Evolutionary conservation across 148 eudicot genomes (phyloP).

Genomic region (Polygonum aviculare): DNA sequence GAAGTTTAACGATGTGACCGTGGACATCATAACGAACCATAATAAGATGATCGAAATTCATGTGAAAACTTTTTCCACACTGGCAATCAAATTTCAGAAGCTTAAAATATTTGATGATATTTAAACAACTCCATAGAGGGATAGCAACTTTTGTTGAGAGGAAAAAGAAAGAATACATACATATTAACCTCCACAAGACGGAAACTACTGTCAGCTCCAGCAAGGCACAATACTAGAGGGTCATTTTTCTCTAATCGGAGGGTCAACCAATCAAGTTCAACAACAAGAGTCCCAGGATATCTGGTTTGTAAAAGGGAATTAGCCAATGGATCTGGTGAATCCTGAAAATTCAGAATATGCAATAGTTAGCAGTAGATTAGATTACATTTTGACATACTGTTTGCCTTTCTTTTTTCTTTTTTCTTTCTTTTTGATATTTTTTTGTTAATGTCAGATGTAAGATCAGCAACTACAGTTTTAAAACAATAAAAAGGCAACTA

Average conservation of each 20-base stretch:
- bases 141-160: background rate
- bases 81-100: background rate
- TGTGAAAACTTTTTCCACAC: background rate
- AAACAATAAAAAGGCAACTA: background rate
- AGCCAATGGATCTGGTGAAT: slow-evolving; percentile 86
- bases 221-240: slow-evolving; percentile 85
- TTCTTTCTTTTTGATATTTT: no score
- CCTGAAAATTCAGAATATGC: slow-evolving; percentile 43
- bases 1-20: background rate
- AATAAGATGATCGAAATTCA: background rate
- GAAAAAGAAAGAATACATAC: slow-evolving; percentile 39
- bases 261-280: slow-evolving; percentile 98
- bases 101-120: background rate
- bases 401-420: no score
- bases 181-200: slow-evolving; percentile 85
- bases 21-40: background rate
- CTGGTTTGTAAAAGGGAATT: slow-evolving; percentile 84
- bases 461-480: background rate
- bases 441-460: background rate
- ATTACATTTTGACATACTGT: background rate
- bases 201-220: slow-evolving; percentile 99
- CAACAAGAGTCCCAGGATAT: slow-evolving; percentile 89
- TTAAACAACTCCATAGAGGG: background rate
- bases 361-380: slow-evolving; percentile 7
- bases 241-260: slow-evolving; percentile 73